Base-by-base conservation (phyloP, 192 early-diverging fungal genomes). In the Spinellus fusiger region DNA sequence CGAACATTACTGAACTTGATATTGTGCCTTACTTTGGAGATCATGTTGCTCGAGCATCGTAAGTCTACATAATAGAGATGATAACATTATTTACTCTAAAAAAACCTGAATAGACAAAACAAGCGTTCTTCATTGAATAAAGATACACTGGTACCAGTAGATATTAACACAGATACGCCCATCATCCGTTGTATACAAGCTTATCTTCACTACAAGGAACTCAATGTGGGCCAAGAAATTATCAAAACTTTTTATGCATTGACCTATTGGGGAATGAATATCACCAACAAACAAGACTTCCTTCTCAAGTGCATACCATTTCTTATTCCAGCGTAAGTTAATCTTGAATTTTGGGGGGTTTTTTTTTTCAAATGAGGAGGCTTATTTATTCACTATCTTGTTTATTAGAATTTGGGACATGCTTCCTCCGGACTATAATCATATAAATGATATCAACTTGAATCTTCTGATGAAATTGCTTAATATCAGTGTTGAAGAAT, bases 351-450 rank as follows among this genome's bases (percentile, higher is more conserved):
- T 0, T 49, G 38, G 56, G 12, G 10, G 18, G n/a, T n/a, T n/a
- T n/a, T n/a, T n/a, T n/a, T n/a, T n/a, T n/a, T n/a, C n/a, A n/a
- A n/a, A n/a, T n/a, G n/a, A n/a, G n/a, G n/a, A n/a, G 28, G 5
- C 26, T 28, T 23, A 58, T 3, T 48, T 8, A 49, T 18, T 2
- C 27, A 7, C 50, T 31, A 10, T 33, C 29, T 22, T n/a, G 20
- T 22, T 44, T 51, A 8, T 59, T 69, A 84, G 80, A 26, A 53
- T 84, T 12, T 84, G 82, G 82, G 72, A 80, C 18, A 27, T 71
- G 13, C 8, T 81, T 3, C 59, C 72, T 9, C 82, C 82, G 1
- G 12, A 63, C 25, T 62, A 81, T 50, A 78, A 81, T 56, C 58
- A 64, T 16, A 66, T 74, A 38, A 68, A 69, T 10, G 68, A 77